Percentiles rank a stretch among this genome's conserved stretches.
Conservation (phyloP, 2,329 filamentous ascomycete species). For the Akanthomyces dipterigenus region DNA sequence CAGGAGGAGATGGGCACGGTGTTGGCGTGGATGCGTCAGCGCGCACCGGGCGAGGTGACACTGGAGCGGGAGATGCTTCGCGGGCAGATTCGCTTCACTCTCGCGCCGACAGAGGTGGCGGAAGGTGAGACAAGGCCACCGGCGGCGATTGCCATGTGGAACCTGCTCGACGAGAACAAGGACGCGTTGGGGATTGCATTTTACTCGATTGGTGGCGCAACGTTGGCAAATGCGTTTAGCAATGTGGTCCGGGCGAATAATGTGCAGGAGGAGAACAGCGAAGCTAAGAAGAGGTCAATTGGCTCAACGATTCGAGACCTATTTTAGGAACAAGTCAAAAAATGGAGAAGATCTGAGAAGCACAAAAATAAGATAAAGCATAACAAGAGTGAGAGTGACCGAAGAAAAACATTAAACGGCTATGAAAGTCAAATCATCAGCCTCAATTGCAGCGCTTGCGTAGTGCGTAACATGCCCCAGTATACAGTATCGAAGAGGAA, state of each 20-base stretch:
- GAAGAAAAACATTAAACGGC: background rate
- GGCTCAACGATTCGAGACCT: background rate
- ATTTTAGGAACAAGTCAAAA: background rate
- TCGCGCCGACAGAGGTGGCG: conserved; percentile 1
- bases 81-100: conserved; percentile 48
- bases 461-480: background rate
- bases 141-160: conserved; percentile 11
- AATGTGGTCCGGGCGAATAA: conserved; percentile 58
- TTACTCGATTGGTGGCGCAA: conserved; percentile 60
- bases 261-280: conserved; percentile 17
- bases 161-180: conserved; percentile 50
- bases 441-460: background rate
- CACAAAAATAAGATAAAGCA: too few relatives aligned
- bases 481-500: background rate
- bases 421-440: background rate
- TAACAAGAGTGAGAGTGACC: too few relatives aligned
- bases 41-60: conserved; percentile 41
- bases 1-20: conserved; percentile 50
- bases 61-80: conserved; percentile 54
- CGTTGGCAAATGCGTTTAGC: conserved; percentile 64
- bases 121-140: background rate
- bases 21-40: conserved; percentile 45
- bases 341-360: background rate
- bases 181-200: conserved; percentile 54
- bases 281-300: background rate